Percentiles rank a stretch among this genome's conserved stretches.
These are phyloP conservation scores for Cladophialophora yegresii DNA, from an alignment of 2,329 filamentous ascomycete genomes.

Conservation along the genomic window DNA sequence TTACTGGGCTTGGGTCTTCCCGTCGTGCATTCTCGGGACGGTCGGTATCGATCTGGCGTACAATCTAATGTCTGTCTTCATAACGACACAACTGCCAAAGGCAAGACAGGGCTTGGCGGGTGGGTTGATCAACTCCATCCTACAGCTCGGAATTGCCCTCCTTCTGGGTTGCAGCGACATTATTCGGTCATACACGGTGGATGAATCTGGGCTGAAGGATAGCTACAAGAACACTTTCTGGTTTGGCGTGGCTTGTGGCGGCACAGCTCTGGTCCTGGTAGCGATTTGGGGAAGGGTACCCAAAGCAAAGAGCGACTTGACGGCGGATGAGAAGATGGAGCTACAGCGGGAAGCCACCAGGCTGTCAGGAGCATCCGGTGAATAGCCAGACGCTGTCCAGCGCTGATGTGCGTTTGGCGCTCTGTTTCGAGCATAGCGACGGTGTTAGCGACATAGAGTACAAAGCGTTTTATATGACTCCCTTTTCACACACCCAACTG, in stretches of 20 bases:
- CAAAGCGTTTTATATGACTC: background rate
- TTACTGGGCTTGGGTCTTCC: conserved; percentile 76
- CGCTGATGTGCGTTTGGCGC: background rate
- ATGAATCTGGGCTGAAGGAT: conserved; percentile 45
- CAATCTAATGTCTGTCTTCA: conserved; percentile 74
- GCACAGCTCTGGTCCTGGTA: conserved; percentile 56
- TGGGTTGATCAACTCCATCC: conserved; percentile 67
- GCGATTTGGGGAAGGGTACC: conserved; percentile 57
- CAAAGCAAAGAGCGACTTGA: conserved; percentile 60
- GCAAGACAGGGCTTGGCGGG: conserved; percentile 71
- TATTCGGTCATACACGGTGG: conserved; percentile 51
- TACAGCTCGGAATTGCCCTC: conserved; percentile 72
- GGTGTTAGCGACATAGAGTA: background rate
- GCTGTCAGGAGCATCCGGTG: conserved; percentile 11
- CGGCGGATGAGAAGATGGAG: conserved; percentile 57
- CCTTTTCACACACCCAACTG: background rate
- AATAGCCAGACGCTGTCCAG: background rate
- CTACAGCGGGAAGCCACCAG: conserved; percentile 33
- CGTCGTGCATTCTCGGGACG: conserved; percentile 62
- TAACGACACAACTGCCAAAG: conserved; percentile 69
- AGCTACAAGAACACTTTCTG: conserved; percentile 61
- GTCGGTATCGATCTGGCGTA: conserved; percentile 75
- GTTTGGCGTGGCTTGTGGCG: conserved; percentile 62
- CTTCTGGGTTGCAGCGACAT: conserved; percentile 72
- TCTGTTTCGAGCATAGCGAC: background rate